Conservation (phyloP, 140 eudicot species). For the Artemisia princeps region DNA sequence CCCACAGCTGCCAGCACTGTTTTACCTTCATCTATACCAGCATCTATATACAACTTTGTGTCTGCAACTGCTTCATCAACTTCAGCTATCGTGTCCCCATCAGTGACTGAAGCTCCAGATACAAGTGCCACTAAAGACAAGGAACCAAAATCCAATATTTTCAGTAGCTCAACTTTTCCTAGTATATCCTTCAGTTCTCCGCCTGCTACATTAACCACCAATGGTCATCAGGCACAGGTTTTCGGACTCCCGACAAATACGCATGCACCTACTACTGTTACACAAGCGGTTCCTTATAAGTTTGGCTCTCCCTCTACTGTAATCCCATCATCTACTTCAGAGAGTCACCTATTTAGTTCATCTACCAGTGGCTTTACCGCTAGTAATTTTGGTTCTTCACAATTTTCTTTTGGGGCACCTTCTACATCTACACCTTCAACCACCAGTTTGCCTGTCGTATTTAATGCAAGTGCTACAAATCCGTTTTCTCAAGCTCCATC, state of each 20-base stretch:
- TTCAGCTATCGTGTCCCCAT: constrained; percentile 17
- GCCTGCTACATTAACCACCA: constrained; percentile 16
- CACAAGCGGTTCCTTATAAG: constrained; percentile 33
- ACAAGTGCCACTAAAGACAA: constrained; percentile 4
- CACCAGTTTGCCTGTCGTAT: constrained; percentile 30
- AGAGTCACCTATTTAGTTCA: constrained; percentile 26
- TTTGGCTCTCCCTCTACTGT: constrained; percentile 35
- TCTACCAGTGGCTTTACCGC: constrained; percentile 1
- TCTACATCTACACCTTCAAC: constrained; percentile 28
- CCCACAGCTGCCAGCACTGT: constrained; percentile 21
- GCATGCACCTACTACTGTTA: constrained; percentile 30
- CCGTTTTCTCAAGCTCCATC: constrained; percentile 28
- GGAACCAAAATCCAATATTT: constrained; percentile 3
- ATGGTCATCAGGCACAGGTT: neutral
- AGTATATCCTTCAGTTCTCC: constrained; percentile 26
- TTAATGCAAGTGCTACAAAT: constrained; percentile 30
- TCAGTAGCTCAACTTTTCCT: neutral
- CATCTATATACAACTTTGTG: constrained; percentile 32
- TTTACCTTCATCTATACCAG: constrained; percentile 23
- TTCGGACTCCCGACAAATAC: neutral
- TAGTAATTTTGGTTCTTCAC: constrained; percentile 30
- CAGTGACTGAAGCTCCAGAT: neutral
- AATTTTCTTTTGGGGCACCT: constrained; percentile 42
- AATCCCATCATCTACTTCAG: constrained; percentile 27
- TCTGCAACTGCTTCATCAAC: constrained; percentile 16